Base-by-base conservation (phyloP, 306 rosid genomes). In the Pyrus pyrifolia region DNA sequence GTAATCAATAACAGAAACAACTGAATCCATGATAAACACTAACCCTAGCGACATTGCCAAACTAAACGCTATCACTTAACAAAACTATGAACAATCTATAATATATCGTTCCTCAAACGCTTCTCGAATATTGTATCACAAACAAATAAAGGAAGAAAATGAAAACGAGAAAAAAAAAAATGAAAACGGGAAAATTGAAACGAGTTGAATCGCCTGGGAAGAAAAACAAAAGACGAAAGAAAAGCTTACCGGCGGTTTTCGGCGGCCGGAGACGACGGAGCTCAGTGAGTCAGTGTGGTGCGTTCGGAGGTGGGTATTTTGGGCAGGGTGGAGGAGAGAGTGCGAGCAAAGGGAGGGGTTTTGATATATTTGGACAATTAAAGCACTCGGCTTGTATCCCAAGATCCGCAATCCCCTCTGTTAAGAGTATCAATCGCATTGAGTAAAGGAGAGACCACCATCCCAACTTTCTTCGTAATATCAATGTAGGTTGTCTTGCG, bases 31-130 rank as follows among this genome's bases (percentile, higher is more conserved):
- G 53, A 60, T 5, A 62, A 66, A 19, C 45, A 45, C 46, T 17
- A 74, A 49, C 78, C 78, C 78, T 62, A 74, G 70, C 69, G 66
- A 13, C 70, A 74, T 23, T 60, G 13, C n/a, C 69, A 45, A n/a
- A 74, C 78, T 74, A 29, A 19, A 29, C n/a, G 13, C 3, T 29
- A 3, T 14, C 3, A n/a, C 29, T 35, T 27, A 45, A 4, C 60
- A 29, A 74, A 12, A 45, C 45, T 12, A 27, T 58, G 25, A 11
- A 13, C 35, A 11, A n/a, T 38, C 35, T 59, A 60, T 18, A 72
- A 23, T 22, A 6, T 58, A 72, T 22, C 40, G n/a, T 55, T 31
- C 62, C 10, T 42, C 61, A 45, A 30, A 25, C 6, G 76, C 53
- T 27, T 72, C 14, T 38, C 19, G 33, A 40, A 5, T 40, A 30